Conservation (phyloP, 2,329 filamentous ascomycete genomes). For the Cladosporium sp. region DNA sequence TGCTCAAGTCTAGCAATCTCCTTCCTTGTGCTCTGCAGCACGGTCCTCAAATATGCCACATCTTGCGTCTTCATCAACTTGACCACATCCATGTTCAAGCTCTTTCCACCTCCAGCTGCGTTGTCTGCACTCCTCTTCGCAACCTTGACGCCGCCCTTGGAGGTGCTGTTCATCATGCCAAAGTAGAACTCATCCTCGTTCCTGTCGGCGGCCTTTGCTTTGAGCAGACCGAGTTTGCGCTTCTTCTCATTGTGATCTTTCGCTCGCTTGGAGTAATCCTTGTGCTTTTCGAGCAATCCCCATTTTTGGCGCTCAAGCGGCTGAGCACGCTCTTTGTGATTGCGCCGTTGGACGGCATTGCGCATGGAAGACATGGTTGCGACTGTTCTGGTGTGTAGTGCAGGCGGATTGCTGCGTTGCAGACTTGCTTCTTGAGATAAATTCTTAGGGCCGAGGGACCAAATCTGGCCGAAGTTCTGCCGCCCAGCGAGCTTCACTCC, state of each 20-base stretch:
- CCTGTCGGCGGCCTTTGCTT: slow-evolving; percentile 56
- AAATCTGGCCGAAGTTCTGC: neutral
- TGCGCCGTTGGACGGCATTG: slow-evolving; percentile 69
- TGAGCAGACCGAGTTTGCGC: slow-evolving; percentile 54
- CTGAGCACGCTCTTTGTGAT: slow-evolving; percentile 87
- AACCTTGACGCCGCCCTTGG: slow-evolving; percentile 43
- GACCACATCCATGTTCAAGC: slow-evolving; percentile 53
- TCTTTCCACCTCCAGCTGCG: slow-evolving; percentile 28
- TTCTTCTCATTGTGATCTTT: slow-evolving; percentile 62
- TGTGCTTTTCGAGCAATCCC: slow-evolving; percentile 93
- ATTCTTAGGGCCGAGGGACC: neutral
- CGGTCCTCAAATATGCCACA: slow-evolving; percentile 56
- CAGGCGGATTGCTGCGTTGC: neutral
- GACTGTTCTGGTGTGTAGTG: neutral
- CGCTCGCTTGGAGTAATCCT: slow-evolving; percentile 66
- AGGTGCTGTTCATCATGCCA: slow-evolving; percentile 56
- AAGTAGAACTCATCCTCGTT: slow-evolving; percentile 66
- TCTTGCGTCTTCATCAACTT: slow-evolving; percentile 64
- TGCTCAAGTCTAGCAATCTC: slow-evolving; percentile 49
- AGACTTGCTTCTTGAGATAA: neutral
- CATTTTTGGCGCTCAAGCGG: slow-evolving; percentile 77
- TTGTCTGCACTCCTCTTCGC: slow-evolving; percentile 43
- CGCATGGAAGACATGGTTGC: slow-evolving; percentile 53
- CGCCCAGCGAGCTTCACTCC: neutral
- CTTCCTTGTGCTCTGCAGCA: slow-evolving; percentile 52